These are phyloP conservation scores for Dianthus caryophyllus DNA, from an alignment of 148 eudicot species.

Conservation along the genomic window DNA sequence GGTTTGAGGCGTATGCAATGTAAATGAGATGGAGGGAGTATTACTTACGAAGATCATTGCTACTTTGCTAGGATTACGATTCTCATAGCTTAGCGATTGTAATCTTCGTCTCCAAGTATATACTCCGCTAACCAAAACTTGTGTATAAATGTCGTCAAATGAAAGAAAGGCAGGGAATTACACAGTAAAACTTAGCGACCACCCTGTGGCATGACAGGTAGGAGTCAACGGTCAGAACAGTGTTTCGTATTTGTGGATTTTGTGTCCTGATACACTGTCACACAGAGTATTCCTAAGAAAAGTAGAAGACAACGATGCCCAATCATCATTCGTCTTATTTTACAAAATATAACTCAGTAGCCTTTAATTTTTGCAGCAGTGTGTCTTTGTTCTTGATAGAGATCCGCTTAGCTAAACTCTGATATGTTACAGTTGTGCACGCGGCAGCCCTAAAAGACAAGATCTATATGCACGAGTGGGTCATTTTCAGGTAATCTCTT, in stretches of 20 bases:
- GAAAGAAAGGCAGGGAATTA: too few relatives aligned
- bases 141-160: too few relatives aligned
- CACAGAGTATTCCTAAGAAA: neutral
- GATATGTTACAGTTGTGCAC: slow-evolving; percentile 68
- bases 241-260: neutral
- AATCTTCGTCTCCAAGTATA: too few relatives aligned
- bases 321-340: neutral
- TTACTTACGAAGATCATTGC: too few relatives aligned
- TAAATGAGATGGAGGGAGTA: too few relatives aligned
- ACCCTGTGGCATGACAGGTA: neutral
- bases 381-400: neutral
- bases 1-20: neutral
- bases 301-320: neutral
- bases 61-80: too few relatives aligned
- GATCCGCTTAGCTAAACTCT: slow-evolving; percentile 1
- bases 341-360: neutral
- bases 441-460: slow-evolving; percentile 96
- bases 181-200: neutral
- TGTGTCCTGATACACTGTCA: neutral
- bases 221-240: neutral
- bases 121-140: too few relatives aligned
- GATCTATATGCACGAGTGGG: slow-evolving; percentile 63
- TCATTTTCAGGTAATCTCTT: slow-evolving; percentile 65
- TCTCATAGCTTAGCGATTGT: too few relatives aligned
- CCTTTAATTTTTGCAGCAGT: neutral